Evolutionary conservation across 106 monocot genomes (phyloP), one percentile per base, ranked within the genome.

Genomic region (Agapanthus africanus): DNA sequence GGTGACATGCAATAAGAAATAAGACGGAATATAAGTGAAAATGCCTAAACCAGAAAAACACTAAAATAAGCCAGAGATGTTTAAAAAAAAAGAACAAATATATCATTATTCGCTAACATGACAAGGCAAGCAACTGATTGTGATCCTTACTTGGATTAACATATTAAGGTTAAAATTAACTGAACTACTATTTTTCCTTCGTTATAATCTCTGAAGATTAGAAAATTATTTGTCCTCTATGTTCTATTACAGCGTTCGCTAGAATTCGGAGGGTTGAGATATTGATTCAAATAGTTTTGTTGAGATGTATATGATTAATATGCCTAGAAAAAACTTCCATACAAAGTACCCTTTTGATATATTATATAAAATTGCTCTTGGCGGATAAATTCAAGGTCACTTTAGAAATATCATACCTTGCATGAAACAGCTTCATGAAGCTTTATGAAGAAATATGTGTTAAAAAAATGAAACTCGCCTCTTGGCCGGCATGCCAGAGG

Each of bases 371-470:
- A 1, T 61, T 61, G 4, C 3, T n/a, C 22, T 2, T 50, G 18
- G 18, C 16, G 36, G 36, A 67, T 27, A 16, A 67, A 32, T 66
- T 19, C 22, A 14, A 37, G 36, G 26, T 37, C 11, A 16, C 28
- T 38, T 16, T 22, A 47, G 54, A 14, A 49, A 27, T 33, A 37
- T 26, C 49, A 76, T 77, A 80, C 81, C 81, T 81, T 78, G 16
- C 37, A 35, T 15, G 71, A 75, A 9, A 75, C 10, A 65, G 79
- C 62, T 65, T 75, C 75, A 61, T 81, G 62, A 51, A 85, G 78
- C 65, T 85, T 85, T 8, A 59, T 78, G 40, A 72, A 85, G 65
- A 85, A 81, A 59, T 81, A 85, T 69, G 85, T 85, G 57, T 85
- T 85, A 71, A 85, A 85, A 56, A 85, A 78, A 59, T 85, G 59